Evolutionary conservation across 75 land plant genomes (phyloP).

Genomic region (Picea sitchensis): DNA sequence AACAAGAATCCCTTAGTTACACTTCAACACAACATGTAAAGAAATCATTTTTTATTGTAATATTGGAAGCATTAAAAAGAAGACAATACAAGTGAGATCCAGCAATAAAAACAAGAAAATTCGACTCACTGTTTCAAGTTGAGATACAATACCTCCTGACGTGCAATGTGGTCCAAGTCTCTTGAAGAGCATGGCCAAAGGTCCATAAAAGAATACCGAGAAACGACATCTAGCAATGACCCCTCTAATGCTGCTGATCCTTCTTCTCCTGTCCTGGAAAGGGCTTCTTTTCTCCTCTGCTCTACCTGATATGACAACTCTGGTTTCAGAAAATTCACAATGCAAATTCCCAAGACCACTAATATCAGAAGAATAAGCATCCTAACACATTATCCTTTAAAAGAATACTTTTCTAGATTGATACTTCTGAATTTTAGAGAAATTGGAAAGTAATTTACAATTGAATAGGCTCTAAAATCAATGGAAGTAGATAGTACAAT

Average conservation of each 20-base stretch:
- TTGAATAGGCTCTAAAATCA: not conserved
- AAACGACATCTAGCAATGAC: constrained; percentile 83
- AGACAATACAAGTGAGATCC: too few relatives aligned
- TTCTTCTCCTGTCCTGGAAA: constrained; percentile 58
- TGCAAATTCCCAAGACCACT: not conserved
- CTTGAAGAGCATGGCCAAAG: constrained; percentile 92
- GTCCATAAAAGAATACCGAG: constrained; percentile 92
- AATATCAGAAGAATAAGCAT: not conserved
- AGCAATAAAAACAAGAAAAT: constrained; percentile 6
- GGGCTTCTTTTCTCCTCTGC: constrained; percentile 89
- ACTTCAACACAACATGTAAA: too few relatives aligned
- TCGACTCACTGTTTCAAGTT: not conserved
- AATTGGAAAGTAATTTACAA: not conserved
- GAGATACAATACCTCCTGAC: constrained; percentile 62
- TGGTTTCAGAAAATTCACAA: not conserved
- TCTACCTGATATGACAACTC: constrained; percentile 56
- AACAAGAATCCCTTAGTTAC: too few relatives aligned
- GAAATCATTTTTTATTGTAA: too few relatives aligned
- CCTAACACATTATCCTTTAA: not conserved
- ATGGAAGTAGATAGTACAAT: not conserved
- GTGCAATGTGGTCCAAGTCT: constrained; percentile 74
- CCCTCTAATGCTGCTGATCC: constrained; percentile 44
- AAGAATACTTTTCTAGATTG: not conserved
- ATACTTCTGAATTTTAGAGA: not conserved
- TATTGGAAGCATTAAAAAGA: too few relatives aligned